Conservation (phyloP, 2,329 filamentous ascomycete species). For the Trichocomaceae sp. region DNA sequence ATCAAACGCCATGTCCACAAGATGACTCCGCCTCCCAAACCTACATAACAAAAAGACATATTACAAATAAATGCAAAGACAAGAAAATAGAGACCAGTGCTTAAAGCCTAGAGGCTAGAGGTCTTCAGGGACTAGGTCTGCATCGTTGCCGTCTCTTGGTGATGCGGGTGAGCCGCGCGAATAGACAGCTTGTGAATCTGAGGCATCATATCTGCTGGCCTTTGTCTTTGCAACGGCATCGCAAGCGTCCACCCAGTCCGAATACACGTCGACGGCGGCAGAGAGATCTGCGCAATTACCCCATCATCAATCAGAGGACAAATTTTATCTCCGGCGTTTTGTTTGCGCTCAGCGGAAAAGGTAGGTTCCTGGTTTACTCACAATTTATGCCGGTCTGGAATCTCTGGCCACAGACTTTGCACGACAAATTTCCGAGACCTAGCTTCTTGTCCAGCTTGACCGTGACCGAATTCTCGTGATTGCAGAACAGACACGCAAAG, state of each 20-base stretch:
- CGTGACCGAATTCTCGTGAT: slow-evolving; percentile 86
- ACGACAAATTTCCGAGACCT: slow-evolving; percentile 75
- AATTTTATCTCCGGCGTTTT: background rate
- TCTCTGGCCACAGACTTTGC: slow-evolving; percentile 87
- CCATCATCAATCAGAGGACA: background rate
- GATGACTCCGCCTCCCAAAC: slow-evolving; percentile 8
- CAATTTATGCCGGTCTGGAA: slow-evolving; percentile 94
- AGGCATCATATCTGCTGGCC: slow-evolving; percentile 32
- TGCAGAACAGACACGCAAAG: slow-evolving; percentile 98
- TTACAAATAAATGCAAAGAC: background rate
- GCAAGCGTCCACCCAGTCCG: slow-evolving; percentile 96
- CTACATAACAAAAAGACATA: background rate
- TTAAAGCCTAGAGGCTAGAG: background rate
- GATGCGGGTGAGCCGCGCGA: slow-evolving; percentile 5
- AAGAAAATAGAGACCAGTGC: background rate
- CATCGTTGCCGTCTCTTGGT: slow-evolving; percentile 4
- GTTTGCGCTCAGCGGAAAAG: too few species aligned
- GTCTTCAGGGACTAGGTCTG: slow-evolving; percentile 7
- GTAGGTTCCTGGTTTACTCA: slow-evolving; percentile 45
- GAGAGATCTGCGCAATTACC: slow-evolving; percentile 62
- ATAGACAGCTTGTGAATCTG: slow-evolving; percentile 12
- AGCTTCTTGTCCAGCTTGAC: slow-evolving; percentile 93
- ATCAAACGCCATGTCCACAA: slow-evolving; percentile 6
- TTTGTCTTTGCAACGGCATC: slow-evolving; percentile 63
- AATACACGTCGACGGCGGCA: slow-evolving; percentile 88